phyloP scores from a whole-genome alignment of 768 basidiomycete species.

The Suillus paluster region DNA sequence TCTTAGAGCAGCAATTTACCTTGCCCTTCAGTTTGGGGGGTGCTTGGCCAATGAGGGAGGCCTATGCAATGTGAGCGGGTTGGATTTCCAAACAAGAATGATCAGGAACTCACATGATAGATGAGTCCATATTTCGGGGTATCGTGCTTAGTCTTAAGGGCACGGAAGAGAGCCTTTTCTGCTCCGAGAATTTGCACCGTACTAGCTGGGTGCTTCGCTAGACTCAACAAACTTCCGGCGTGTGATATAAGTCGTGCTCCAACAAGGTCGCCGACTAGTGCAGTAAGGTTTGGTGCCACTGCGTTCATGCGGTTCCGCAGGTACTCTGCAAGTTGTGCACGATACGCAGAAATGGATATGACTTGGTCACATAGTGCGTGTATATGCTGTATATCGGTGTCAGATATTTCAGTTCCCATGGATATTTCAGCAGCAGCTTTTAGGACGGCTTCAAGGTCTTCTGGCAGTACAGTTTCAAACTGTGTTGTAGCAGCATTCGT shows the following conservation, averaged over 20 bases:
- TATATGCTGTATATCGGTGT: constrained; percentile 96
- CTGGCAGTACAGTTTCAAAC: constrained; percentile 89
- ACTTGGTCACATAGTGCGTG: constrained; percentile 97
- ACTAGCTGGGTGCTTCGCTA: constrained; percentile 80
- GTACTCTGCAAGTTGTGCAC: constrained; percentile 94
- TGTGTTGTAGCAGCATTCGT: constrained; percentile 89
- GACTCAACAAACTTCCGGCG: constrained; percentile 69
- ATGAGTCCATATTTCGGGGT: constrained; percentile 99
- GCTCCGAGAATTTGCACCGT: constrained; percentile 80
- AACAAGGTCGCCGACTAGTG: constrained; percentile 78
- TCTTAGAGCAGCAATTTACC: constrained; percentile 42
- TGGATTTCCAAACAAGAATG: constrained; percentile 6
- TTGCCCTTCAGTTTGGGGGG: constrained; percentile 99
- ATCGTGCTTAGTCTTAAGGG: constrained; percentile 85
- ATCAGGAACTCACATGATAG: constrained; percentile 75
- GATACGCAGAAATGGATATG: constrained; percentile 94
- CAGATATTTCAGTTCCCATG: constrained; percentile 99
- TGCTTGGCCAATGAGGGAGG: constrained; percentile 95
- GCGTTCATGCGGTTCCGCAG: constrained; percentile 97
- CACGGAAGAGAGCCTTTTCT: constrained; percentile 78
- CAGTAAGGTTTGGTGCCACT: constrained; percentile 95
- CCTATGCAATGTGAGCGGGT: constrained; percentile 46
- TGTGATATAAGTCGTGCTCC: constrained; percentile 78
- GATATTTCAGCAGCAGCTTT: constrained; percentile 97
- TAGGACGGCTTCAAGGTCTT: constrained; percentile 93